Evolutionary conservation across 768 basidiomycete genomes (phyloP), one percentile per base, ranked within the genome.

Genomic region (Auricularia auricula-judae): DNA sequence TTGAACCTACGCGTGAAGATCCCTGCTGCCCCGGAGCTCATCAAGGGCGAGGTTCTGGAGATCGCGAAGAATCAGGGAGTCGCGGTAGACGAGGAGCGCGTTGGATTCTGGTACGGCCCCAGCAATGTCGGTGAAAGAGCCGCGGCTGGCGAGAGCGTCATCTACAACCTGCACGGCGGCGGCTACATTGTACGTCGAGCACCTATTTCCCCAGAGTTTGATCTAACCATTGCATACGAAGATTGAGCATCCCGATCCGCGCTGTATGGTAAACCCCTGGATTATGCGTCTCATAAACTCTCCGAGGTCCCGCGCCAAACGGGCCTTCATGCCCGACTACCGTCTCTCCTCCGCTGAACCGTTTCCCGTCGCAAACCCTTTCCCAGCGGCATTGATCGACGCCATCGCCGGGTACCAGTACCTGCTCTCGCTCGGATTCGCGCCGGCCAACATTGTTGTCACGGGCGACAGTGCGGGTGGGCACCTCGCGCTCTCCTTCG

Each of bases 391-490:
- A 21, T 77, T 93, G 0, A 74, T 93, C 14, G 90, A 93, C 70
- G 85, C 84, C 2, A 74, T 92, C 10, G 82, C 87, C 1, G 89
- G 86, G 5, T 93, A 91, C 72, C 74, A 80, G 58, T 86, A 91
- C 72, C 84, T 91, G 23, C 78, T 87, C 43, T 69, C 66, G 8
- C 75, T 86, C 34, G 82, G 84, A 0, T 85, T 89, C 71, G 67
- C 76, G 1, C 82, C 88, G 0, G 72, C 76, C 18, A 75, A 88
- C 68, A 86, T 93, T 69, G 78, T 89, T 63, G 61, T 91, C 23
- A 78, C 77, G 21, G 91, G 90, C 2, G 89, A 93, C 71, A 91
- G 87, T 1, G 88, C 90, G 0, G 90, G 91, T 2, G 91, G 80
- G 3, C 88, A 91, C 72, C 81, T 91, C 33, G 83, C 84, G 0